These are phyloP conservation scores for Tolypocladium pustulatum DNA, from an alignment of 2,329 filamentous ascomycete genomes.

Conservation along the genomic window DNA sequence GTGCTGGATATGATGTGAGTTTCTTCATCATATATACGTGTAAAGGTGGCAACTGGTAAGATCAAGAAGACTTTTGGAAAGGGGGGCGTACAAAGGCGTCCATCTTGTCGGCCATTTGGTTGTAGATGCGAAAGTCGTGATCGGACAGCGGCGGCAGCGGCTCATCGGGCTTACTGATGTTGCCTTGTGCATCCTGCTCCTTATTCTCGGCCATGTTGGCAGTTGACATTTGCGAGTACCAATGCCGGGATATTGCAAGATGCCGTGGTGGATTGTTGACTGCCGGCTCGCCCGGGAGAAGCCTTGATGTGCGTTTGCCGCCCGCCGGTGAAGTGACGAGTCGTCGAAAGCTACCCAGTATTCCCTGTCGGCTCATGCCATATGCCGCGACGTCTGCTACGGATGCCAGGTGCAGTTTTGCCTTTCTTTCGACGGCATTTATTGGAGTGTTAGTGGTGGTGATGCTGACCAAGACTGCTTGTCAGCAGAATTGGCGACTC, in stretches of 20 bases:
- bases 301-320: neutral
- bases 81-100: conserved; percentile 13
- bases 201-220: neutral
- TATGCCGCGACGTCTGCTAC: neutral
- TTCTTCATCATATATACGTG: neutral
- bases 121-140: conserved; percentile 59
- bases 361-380: neutral
- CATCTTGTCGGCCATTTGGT: conserved; percentile 66
- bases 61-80: neutral
- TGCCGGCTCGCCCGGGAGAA: neutral
- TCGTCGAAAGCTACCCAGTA: neutral
- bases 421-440: neutral
- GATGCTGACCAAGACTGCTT: neutral
- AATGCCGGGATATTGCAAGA: neutral
- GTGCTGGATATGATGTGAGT: conserved; percentile 41
- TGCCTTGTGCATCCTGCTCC: neutral
- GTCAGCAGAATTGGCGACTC: neutral
- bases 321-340: neutral
- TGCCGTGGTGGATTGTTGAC: neutral
- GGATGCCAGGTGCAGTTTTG: neutral
- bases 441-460: neutral
- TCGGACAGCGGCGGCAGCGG: conserved; percentile 51
- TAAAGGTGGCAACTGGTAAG: neutral
- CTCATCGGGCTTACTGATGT: conserved; percentile 1
- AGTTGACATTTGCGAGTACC: neutral